phyloP scores from a whole-genome alignment of 345 rosid species.

The Populus ilicifolia region DNA sequence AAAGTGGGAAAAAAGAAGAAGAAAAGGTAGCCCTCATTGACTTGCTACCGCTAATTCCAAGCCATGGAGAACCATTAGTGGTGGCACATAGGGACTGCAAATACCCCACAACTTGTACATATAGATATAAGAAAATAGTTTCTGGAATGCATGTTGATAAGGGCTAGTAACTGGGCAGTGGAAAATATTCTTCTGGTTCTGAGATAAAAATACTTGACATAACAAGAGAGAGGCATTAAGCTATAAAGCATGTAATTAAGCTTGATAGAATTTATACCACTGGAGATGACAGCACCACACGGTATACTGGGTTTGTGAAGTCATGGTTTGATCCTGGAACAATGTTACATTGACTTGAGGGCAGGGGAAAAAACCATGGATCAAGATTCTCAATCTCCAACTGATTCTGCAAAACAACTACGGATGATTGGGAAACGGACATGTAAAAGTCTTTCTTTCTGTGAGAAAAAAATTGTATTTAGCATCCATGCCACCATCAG shows the following conservation, averaged over 20 bases:
- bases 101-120: too few relatives aligned
- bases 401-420: constrained; percentile 37
- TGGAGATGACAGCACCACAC: constrained; percentile 83
- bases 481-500: not conserved
- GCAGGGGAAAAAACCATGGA: constrained; percentile 88
- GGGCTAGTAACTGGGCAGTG: not conserved
- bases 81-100: too few relatives aligned
- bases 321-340: constrained; percentile 81
- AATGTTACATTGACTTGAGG: constrained; percentile 50
- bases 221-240: not conserved
- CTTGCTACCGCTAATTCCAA: too few relatives aligned
- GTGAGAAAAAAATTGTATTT: not conserved
- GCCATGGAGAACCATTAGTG: too few relatives aligned
- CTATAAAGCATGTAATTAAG: not conserved
- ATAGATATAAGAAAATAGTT: not conserved
- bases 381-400: constrained; percentile 52
- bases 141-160: not conserved
- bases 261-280: constrained; percentile 54
- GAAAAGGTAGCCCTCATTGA: too few relatives aligned
- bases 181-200: not conserved
- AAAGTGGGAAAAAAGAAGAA: too few relatives aligned
- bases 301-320: constrained; percentile 56
- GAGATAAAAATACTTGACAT: not conserved
- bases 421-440: constrained; percentile 9
- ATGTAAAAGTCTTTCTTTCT: not conserved